phyloP scores from a whole-genome alignment of 1,139 yeast species.

The Saccharomycopsis phalli region DNA sequence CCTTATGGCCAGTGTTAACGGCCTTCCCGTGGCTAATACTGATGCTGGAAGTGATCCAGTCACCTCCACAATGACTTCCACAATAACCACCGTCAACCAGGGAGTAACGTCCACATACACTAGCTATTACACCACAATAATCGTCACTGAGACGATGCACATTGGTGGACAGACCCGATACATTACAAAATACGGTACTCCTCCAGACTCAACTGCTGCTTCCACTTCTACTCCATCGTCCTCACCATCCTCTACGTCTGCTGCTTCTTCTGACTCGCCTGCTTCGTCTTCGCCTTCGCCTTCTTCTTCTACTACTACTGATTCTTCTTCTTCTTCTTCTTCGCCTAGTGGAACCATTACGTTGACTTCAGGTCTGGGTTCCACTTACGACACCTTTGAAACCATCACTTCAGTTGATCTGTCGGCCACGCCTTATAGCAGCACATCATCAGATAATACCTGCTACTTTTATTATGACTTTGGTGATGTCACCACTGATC shows the following conservation, averaged over 20 bases:
- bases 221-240: not conserved
- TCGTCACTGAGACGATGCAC: slow-evolving; percentile 19
- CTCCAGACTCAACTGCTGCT: slow-evolving; percentile 8
- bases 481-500: slow-evolving; percentile 14
- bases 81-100: slow-evolving; percentile 15
- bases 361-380: not conserved
- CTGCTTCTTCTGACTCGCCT: not conserved
- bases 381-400: slow-evolving; percentile 4
- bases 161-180: slow-evolving; percentile 15
- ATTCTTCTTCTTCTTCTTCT: not conserved
- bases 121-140: slow-evolving; percentile 20
- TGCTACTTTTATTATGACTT: slow-evolving; percentile 20
- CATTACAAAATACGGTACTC: slow-evolving; percentile 16
- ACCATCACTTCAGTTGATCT: slow-evolving; percentile 12
- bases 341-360: not conserved
- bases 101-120: slow-evolving; percentile 20
- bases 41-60: slow-evolving; percentile 8
- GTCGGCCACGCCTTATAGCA: slow-evolving; percentile 12
- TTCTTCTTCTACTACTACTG: not conserved
- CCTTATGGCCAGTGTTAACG: slow-evolving; percentile 1
- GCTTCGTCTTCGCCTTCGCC: slow-evolving; percentile 2
- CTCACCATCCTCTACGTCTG: slow-evolving; percentile 2
- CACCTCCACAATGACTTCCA: slow-evolving; percentile 16
- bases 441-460: slow-evolving; percentile 13
- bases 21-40: slow-evolving; percentile 17